These are phyloP conservation scores for Colletotrichum tofieldiae DNA, from an alignment of 2,329 filamentous ascomycete genomes.

Conservation along the genomic window DNA sequence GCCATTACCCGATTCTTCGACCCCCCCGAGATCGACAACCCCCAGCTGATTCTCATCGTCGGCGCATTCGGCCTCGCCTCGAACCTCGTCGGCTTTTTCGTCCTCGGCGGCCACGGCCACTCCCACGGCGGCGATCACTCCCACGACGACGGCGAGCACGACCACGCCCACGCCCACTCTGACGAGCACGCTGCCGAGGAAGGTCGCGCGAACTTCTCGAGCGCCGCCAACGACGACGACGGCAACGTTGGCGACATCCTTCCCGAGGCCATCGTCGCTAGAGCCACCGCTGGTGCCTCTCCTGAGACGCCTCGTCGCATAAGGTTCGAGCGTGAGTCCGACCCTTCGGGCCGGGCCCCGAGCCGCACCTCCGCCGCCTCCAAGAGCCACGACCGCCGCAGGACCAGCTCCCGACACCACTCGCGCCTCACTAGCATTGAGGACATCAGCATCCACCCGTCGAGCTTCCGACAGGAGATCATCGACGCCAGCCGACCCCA, in stretches of 20 bases:
- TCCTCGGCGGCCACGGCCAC: conserved; percentile 95
- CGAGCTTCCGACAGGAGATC: conserved; percentile 92
- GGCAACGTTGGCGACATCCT: conserved; percentile 74
- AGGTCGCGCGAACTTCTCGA: conserved; percentile 60
- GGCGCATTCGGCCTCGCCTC: conserved; percentile 88
- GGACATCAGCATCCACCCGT: conserved; percentile 88
- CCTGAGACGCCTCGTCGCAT: conserved; percentile 57
- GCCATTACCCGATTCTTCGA: conserved; percentile 93
- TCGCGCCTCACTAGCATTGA: conserved; percentile 76
- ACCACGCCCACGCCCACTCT: conserved; percentile 49
- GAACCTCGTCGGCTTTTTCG: conserved; percentile 89
- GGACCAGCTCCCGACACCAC: conserved; percentile 65
- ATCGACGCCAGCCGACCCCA: conserved; percentile 82
- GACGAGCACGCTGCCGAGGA: conserved; percentile 66
- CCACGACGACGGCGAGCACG: conserved; percentile 60
- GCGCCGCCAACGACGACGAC: conserved; percentile 67
- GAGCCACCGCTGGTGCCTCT: conserved; percentile 55
- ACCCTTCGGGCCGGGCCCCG: conserved; percentile 42
- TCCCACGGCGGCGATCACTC: conserved; percentile 76
- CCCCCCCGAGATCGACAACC: conserved; percentile 88
- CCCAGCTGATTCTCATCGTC: conserved; percentile 89
- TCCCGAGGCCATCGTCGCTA: conserved; percentile 73
- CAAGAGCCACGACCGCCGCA: conserved; percentile 61
- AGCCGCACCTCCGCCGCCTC: conserved; percentile 52
- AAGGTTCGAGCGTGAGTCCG: conserved; percentile 56